Conservation (phyloP, 768 basidiomycete genomes). For the Leccinellum albellum region DNA sequence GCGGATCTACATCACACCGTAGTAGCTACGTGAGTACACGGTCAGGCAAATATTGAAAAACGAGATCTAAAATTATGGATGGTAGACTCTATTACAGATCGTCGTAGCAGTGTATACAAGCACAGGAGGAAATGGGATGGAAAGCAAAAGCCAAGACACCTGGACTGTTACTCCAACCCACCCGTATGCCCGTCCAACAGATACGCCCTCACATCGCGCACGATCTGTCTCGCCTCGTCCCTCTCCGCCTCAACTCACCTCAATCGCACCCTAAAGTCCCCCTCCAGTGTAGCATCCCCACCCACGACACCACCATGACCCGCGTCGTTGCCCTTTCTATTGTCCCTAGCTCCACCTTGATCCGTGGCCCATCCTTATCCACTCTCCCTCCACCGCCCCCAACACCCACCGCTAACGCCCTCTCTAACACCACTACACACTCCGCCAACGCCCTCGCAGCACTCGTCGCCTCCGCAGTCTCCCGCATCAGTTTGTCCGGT, state of each 20-base stretch:
- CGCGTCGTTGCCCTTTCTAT: neutral
- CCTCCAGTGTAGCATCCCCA: neutral
- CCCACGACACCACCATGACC: neutral
- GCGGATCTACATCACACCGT: no score
- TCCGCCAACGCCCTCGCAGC: conserved; percentile 18
- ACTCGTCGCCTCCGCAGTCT: conserved; percentile 16
- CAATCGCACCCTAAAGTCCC: conserved; percentile 9
- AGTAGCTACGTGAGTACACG: no score
- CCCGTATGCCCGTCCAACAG: conserved; percentile 8
- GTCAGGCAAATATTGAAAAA: no score
- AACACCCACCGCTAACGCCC: conserved; percentile 1
- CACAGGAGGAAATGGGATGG: neutral
- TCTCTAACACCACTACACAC: conserved; percentile 24
- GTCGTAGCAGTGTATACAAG: neutral
- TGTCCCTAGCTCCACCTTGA: neutral
- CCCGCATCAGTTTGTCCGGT: conserved; percentile 11
- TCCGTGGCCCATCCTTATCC: neutral
- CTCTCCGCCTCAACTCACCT: conserved; percentile 19
- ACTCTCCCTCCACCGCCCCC: neutral
- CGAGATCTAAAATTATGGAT: no score
- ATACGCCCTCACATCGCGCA: conserved; percentile 14
- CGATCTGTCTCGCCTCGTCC: conserved; percentile 14
- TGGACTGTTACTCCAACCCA: neutral
- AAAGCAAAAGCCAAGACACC: no score
- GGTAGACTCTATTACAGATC: no score